Conservation (phyloP, 345 rosid species). For the Hibiscus syriacus region DNA sequence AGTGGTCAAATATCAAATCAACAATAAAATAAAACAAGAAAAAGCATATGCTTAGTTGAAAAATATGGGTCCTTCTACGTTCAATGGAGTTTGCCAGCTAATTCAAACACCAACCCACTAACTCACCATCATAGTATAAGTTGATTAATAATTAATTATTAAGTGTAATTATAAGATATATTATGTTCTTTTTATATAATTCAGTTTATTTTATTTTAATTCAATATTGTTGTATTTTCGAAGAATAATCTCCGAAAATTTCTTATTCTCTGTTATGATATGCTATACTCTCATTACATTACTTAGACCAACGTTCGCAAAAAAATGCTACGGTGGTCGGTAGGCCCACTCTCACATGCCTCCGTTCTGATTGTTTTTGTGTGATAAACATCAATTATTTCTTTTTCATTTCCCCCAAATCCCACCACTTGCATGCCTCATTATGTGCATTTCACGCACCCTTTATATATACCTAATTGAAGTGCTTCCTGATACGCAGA, state of each 20-base stretch:
- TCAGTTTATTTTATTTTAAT: too few relatives aligned
- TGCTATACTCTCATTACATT: constrained; percentile 34
- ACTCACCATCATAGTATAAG: not conserved
- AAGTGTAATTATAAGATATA: too few relatives aligned
- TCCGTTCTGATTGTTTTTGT: constrained; percentile 42
- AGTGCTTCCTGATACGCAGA: too few relatives aligned
- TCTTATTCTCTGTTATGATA: too few relatives aligned
- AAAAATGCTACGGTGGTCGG: constrained; percentile 2
- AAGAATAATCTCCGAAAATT: too few relatives aligned
- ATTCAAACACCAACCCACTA: not conserved
- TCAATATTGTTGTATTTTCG: too few relatives aligned
- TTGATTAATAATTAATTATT: too few relatives aligned
- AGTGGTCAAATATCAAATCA: constrained; percentile 20
- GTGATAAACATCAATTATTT: not conserved
- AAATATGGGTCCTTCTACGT: not conserved
- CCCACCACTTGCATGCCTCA: not conserved
- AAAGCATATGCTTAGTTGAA: constrained; percentile 3
- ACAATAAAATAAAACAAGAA: too few relatives aligned
- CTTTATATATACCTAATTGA: too few relatives aligned
- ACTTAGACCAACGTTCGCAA: constrained; percentile 28
- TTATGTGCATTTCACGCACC: not conserved
- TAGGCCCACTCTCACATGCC: constrained; percentile 61
- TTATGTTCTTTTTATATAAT: too few relatives aligned
- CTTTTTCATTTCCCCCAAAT: not conserved
- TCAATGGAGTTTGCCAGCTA: constrained; percentile 32